Evolutionary conservation across 2,329 filamentous ascomycete genomes (phyloP).

Genomic region (Neopestalotiopsis clavispora): DNA sequence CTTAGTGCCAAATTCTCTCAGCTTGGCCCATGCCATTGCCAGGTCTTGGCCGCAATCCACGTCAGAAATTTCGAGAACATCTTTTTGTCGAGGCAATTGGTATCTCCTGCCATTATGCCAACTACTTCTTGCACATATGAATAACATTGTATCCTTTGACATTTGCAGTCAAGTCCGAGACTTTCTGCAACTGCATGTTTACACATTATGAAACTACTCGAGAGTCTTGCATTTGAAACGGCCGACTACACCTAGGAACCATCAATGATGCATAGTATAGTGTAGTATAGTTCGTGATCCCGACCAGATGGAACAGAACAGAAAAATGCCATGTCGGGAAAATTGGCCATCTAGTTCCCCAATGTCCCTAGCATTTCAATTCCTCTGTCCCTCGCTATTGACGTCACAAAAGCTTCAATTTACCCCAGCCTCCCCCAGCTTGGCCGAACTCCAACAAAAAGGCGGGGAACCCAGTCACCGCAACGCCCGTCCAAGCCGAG

Average conservation of each 20-base stretch:
- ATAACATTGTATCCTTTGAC: neutral
- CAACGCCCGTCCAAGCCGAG: neutral
- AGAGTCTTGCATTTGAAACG: neutral
- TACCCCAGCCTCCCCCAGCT: conserved; percentile 1
- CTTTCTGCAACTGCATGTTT: neutral
- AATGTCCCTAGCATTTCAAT: neutral
- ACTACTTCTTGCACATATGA: neutral
- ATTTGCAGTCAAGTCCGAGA: neutral
- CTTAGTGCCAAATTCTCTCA: neutral
- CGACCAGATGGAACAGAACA: neutral
- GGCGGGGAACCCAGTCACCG: neutral
- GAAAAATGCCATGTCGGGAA: too few relatives aligned
- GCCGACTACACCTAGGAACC: neutral
- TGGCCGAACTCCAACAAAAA: neutral
- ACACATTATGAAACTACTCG: neutral
- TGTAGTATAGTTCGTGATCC: neutral
- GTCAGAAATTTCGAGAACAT: neutral
- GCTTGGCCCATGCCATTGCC: neutral
- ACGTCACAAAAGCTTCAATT: neutral
- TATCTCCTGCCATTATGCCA: neutral
- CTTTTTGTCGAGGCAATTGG: neutral
- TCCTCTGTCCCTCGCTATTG: neutral
- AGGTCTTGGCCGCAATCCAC: neutral
- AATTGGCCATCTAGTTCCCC: neutral
- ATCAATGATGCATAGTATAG: neutral